Evolutionary conservation across 2,329 filamentous ascomycete genomes (phyloP).

Genomic region (Aspergillus sergii): DNA sequence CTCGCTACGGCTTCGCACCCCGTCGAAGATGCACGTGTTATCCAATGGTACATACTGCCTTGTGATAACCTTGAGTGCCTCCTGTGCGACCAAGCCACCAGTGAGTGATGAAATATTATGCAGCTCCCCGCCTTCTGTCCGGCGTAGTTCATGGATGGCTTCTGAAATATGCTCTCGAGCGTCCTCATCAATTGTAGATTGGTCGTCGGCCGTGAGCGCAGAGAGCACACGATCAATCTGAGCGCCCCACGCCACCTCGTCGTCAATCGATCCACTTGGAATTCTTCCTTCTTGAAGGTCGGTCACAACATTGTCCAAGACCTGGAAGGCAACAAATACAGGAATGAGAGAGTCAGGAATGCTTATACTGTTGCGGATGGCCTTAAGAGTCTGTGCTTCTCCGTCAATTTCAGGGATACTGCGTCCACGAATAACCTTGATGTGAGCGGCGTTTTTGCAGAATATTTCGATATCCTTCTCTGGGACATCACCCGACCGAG

Average conservation of each 20-base stretch:
- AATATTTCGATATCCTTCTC: slow-evolving; percentile 82
- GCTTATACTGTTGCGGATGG: slow-evolving; percentile 39
- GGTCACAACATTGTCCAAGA: slow-evolving; percentile 49
- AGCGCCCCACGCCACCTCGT: slow-evolving; percentile 35
- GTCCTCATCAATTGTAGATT: slow-evolving; percentile 51
- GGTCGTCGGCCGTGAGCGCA: slow-evolving; percentile 41
- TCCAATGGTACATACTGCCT: slow-evolving; percentile 67
- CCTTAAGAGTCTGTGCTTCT: slow-evolving; percentile 45
- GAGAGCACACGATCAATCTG: slow-evolving; percentile 33
- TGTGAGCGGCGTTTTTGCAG: slow-evolving; percentile 92
- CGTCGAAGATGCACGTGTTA: slow-evolving; percentile 66
- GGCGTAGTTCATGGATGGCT: slow-evolving; percentile 67
- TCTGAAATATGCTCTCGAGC: slow-evolving; percentile 55
- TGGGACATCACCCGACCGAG: slow-evolving; percentile 55
- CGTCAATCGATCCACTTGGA: slow-evolving; percentile 31
- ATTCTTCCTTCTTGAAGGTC: slow-evolving; percentile 53
- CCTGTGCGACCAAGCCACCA: slow-evolving; percentile 94
- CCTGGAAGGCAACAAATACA: slow-evolving; percentile 68
- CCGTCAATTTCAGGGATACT: slow-evolving; percentile 54
- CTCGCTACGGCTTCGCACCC: slow-evolving; percentile 58
- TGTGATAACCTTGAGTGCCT: slow-evolving; percentile 82
- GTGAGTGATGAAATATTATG: slow-evolving; percentile 89
- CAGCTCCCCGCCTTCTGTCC: slow-evolving; percentile 80
- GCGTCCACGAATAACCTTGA: slow-evolving; percentile 77
- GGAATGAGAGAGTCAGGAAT: slow-evolving; percentile 64